phyloP scores from a whole-genome alignment of 1,139 yeast genomes.

The Ogataea hybrid region DNA sequence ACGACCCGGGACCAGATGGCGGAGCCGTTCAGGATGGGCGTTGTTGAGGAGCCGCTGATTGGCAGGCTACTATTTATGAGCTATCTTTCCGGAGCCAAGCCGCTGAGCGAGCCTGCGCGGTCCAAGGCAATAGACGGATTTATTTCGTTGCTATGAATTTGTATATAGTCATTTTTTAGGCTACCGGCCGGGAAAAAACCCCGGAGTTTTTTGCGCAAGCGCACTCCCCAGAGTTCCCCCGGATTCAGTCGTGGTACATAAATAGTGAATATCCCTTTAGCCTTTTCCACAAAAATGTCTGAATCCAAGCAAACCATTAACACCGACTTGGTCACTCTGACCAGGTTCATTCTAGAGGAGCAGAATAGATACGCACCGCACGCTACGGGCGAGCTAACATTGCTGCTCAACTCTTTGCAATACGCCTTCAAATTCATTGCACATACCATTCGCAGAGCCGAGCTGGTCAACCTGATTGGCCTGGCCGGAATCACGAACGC shows the following conservation, averaged over 20 bases:
- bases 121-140: slow-evolving; percentile 17
- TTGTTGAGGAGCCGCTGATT: slow-evolving; percentile 51
- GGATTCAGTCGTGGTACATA: neutral
- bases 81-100: slow-evolving; percentile 58
- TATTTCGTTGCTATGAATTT: slow-evolving; percentile 8
- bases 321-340: slow-evolving; percentile 87
- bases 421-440: slow-evolving; percentile 97
- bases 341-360: slow-evolving; percentile 84
- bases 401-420: slow-evolving; percentile 83
- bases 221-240: slow-evolving; percentile 4
- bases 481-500: slow-evolving; percentile 80
- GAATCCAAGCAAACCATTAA: slow-evolving; percentile 42
- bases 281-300: slow-evolving; percentile 19
- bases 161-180: slow-evolving; percentile 6
- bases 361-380: slow-evolving; percentile 68
- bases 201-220: slow-evolving; percentile 7
- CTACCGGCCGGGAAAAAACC: slow-evolving; percentile 4
- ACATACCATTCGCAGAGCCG: slow-evolving; percentile 94
- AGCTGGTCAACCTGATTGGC: slow-evolving; percentile 87
- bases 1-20: slow-evolving; percentile 27
- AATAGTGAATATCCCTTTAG: neutral
- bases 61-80: slow-evolving; percentile 55
- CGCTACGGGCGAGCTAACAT: slow-evolving; percentile 91
- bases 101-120: slow-evolving; percentile 43
- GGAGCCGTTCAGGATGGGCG: slow-evolving; percentile 46